Base-by-base conservation (phyloP, 192 early-diverging fungal species). In the Obelidium mucronatum region DNA sequence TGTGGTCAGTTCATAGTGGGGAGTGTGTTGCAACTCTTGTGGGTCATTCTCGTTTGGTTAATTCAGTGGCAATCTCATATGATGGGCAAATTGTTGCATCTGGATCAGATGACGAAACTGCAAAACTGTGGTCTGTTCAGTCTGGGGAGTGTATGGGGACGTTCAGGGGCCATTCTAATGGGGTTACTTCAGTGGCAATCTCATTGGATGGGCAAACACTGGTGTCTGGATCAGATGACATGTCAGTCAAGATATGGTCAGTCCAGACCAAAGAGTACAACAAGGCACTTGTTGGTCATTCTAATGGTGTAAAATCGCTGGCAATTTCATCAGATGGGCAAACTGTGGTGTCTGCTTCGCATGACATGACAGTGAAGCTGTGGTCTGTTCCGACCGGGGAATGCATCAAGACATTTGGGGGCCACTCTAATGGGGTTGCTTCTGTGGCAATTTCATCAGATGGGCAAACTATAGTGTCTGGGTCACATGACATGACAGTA, bases 171-270 rank as follows among this genome's bases (percentile, higher is more conserved):
- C 75, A 77, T 36, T 2, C 75, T 5, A 34, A 26, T 0, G 1
- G 42, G 3, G 75, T 77, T 11, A 71, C 0, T 0, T 68, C 66
- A 51, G 75, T 77, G 30, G 75, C 75, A 1, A 26, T 77, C 2
- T 34, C 39, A 24, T 24, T 36, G 15, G 75, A 77, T 40, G 51
- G 67, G 1, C 24, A 11, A 6, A 37, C 39, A 1, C 34, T 69
- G 17, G 53, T 71, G 15, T 67, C 75, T 34, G 75, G 75, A 54
- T 77, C 67, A n/a, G 0, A 0, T 0, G 75, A 69, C 34, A 26
- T 19, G 4, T 59, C 67, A 0, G 67, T 67, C 8, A 77, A 70
- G 36, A 39, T 77, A 24, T 77, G 75, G 75, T 22, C 22, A 19
- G 58, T 28, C 30, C 11, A 11, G 26, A 15, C 58, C 30, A 30